A percentile compares a stretch with the other conserved stretches of the same genome.
Conservation (phyloP, 2,329 filamentous ascomycete species). For the Cladosporium sp. region DNA sequence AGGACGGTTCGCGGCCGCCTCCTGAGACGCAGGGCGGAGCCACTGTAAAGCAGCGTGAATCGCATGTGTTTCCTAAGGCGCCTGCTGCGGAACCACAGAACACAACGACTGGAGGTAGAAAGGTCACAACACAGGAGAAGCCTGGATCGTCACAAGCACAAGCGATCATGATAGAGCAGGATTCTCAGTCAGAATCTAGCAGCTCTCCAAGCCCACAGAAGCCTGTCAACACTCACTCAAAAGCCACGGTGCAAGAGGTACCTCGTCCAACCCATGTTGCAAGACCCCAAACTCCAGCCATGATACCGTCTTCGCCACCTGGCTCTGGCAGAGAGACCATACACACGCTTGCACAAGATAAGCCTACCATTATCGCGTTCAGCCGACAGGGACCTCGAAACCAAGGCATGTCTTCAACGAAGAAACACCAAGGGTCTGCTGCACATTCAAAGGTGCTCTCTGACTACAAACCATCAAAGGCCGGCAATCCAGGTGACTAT, state of each 20-base stretch:
- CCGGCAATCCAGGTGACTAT: background rate
- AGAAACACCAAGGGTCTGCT: background rate
- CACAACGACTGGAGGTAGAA: background rate
- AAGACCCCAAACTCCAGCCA: background rate
- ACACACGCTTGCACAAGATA: constrained; percentile 14
- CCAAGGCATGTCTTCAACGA: constrained; percentile 29
- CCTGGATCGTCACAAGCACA: constrained; percentile 9
- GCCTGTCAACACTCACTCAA: background rate
- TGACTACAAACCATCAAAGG: background rate
- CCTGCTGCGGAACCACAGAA: background rate
- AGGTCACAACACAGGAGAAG: background rate
- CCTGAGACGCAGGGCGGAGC: background rate
- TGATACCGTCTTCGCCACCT: constrained; percentile 9
- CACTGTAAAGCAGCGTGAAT: background rate
- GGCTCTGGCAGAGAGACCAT: background rate
- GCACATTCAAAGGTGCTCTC: background rate
- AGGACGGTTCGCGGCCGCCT: background rate
- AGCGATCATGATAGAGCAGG: constrained; percentile 10
- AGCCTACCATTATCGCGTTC: constrained; percentile 34
- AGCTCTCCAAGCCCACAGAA: background rate
- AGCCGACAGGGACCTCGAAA: constrained; percentile 35
- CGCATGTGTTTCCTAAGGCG: background rate
- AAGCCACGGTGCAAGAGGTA: background rate
- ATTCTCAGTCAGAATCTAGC: background rate
- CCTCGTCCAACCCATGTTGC: too few relatives aligned